These are phyloP conservation scores for Capsicum baccatum DNA, from an alignment of 257 asterid species.

Conservation along the genomic window DNA sequence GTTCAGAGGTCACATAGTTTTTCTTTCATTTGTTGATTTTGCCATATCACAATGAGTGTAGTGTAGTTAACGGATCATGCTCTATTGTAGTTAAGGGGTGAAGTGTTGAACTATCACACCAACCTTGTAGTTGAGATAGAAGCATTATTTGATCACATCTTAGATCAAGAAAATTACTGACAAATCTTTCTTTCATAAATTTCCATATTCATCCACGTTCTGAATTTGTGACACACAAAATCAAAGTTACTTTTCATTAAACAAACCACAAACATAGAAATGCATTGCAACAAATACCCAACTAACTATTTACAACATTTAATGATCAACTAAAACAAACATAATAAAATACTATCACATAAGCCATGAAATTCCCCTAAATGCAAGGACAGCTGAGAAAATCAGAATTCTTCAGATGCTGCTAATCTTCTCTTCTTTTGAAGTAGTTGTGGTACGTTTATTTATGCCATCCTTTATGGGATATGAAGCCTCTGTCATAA, in stretches of 20 bases:
- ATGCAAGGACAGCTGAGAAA: background rate
- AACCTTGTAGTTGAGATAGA: too few species aligned
- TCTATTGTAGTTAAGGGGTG: background rate
- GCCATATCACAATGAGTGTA: background rate
- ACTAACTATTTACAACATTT: constrained; percentile 12
- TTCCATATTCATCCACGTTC: too few species aligned
- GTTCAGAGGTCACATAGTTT: background rate
- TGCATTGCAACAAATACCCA: constrained; percentile 18
- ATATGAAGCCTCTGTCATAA: constrained; percentile 70
- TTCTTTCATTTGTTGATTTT: background rate
- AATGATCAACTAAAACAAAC: constrained; percentile 5
- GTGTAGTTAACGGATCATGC: background rate
- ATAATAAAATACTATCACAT: background rate
- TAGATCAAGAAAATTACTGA: background rate
- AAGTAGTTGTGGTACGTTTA: background rate
- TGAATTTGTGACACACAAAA: background rate
- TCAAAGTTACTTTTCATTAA: background rate
- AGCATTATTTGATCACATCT: background rate
- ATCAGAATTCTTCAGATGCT: background rate
- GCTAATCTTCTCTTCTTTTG: constrained; percentile 4
- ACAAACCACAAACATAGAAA: background rate
- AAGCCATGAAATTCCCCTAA: background rate
- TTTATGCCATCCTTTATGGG: constrained; percentile 56
- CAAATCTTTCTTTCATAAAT: background rate
- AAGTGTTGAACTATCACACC: too few species aligned